phyloP scores from a whole-genome alignment of 2,329 filamentous ascomycete species.

The Aspergillus puulaauensis region DNA sequence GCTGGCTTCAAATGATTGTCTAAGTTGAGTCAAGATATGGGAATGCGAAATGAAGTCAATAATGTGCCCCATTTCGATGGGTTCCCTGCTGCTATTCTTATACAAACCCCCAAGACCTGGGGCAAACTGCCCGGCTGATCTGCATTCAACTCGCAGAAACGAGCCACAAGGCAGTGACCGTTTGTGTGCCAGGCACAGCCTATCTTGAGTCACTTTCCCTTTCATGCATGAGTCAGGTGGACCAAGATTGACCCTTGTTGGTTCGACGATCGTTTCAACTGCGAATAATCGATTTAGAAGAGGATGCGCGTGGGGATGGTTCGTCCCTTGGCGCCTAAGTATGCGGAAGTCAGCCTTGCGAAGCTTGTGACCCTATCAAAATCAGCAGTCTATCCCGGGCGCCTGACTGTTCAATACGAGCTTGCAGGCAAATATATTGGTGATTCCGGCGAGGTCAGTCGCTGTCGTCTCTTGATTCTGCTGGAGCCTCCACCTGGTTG shows the following conservation, averaged over 20 bases:
- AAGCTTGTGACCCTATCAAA: constrained; percentile 19
- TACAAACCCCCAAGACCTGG: neutral
- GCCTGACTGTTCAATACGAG: constrained; percentile 1
- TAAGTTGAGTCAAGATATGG: neutral
- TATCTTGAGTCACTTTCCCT: constrained; percentile 17
- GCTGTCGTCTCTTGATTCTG: neutral
- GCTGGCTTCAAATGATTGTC: neutral
- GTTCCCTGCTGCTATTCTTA: constrained; percentile 8
- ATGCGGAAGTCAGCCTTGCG: constrained; percentile 15
- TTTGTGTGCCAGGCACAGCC: constrained; percentile 5
- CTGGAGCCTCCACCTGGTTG: neutral
- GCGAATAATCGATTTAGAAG: constrained; percentile 1
- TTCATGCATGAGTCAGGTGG: constrained; percentile 18
- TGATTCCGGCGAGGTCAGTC: neutral
- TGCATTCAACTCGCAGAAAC: neutral
- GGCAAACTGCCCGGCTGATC: constrained; percentile 15
- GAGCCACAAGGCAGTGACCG: constrained; percentile 19
- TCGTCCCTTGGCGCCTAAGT: constrained; percentile 14
- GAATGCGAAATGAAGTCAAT: neutral
- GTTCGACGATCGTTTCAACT: neutral
- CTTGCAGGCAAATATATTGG: neutral
- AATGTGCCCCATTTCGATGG: neutral
- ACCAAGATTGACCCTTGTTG: constrained; percentile 1
- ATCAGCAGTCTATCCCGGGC: constrained; percentile 10
- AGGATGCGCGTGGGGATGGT: neutral